Conservation (phyloP, 1,139 yeast species). For the Tardiomyces blankii region DNA sequence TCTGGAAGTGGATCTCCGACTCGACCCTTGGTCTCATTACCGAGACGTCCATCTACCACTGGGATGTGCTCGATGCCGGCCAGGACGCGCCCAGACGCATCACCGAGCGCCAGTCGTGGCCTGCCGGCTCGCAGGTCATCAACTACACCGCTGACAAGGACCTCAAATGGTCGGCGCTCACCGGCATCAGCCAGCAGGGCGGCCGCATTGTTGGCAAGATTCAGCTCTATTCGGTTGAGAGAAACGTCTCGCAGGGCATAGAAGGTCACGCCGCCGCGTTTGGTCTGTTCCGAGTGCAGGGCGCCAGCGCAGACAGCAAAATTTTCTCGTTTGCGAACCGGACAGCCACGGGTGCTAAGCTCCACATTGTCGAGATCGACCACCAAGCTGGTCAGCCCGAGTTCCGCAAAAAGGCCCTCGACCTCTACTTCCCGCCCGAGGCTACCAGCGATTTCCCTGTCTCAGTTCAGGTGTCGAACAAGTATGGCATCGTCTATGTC, state of each 20-base stretch:
- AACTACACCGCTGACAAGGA: slow-evolving; percentile 76
- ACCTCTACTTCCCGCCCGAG: slow-evolving; percentile 94
- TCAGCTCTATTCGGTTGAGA: slow-evolving; percentile 77
- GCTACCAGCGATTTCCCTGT: slow-evolving; percentile 96
- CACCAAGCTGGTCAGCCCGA: slow-evolving; percentile 79
- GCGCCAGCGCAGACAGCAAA: slow-evolving; percentile 68
- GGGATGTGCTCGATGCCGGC: slow-evolving; percentile 78
- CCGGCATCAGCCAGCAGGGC: slow-evolving; percentile 90
- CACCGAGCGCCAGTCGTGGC: slow-evolving; percentile 73
- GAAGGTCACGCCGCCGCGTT: slow-evolving; percentile 97
- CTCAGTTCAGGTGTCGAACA: slow-evolving; percentile 73
- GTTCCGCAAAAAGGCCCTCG: slow-evolving; percentile 82
- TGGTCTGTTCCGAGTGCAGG: slow-evolving; percentile 63
- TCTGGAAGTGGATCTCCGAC: slow-evolving; percentile 88
- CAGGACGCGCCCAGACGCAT: slow-evolving; percentile 70
- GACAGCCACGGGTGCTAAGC: slow-evolving; percentile 70
- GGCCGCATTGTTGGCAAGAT: slow-evolving; percentile 95
- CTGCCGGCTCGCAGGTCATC: slow-evolving; percentile 80
- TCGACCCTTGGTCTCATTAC: slow-evolving; percentile 77
- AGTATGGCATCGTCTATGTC: slow-evolving; percentile 78
- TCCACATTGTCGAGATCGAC: slow-evolving; percentile 93
- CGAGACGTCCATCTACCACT: slow-evolving; percentile 58
- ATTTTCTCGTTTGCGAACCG: slow-evolving; percentile 83
- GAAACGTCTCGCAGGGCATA: slow-evolving; percentile 91
- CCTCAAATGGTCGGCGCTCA: slow-evolving; percentile 88